phyloP scores from a whole-genome alignment of 768 basidiomycete species.

The Pisolithus orientalis region DNA sequence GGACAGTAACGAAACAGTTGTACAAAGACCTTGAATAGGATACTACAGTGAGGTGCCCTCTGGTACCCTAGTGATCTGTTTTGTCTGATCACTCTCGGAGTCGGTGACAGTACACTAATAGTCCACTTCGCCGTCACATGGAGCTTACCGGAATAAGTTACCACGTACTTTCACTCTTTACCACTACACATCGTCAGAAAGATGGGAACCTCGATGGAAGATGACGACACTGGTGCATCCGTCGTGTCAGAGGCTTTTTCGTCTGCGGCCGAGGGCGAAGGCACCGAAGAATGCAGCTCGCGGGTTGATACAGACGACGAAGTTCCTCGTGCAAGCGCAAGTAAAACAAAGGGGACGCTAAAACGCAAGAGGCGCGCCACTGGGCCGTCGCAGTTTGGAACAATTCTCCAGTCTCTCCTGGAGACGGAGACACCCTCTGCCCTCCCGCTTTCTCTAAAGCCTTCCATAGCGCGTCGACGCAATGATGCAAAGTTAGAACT shows the following conservation, averaged over 20 bases:
- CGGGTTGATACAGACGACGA: conserved; percentile 56
- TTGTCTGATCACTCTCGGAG: too few relatives aligned
- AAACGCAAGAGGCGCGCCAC: conserved; percentile 84
- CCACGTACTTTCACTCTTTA: too few relatives aligned
- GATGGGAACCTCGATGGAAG: background rate
- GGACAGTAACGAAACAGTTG: too few relatives aligned
- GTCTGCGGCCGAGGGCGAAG: conserved; percentile 7
- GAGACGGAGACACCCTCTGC: conserved; percentile 64
- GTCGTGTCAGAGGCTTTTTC: conserved; percentile 5
- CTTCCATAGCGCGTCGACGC: conserved; percentile 58
- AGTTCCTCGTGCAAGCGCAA: conserved; percentile 44
- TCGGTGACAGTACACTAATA: too few relatives aligned
- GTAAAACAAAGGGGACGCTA: conserved; percentile 72
- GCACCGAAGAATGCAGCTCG: conserved; percentile 20
- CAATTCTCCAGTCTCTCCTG: conserved; percentile 65
- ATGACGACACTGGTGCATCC: background rate
- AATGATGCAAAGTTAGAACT: conserved; percentile 73
- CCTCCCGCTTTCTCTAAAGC: conserved; percentile 73
- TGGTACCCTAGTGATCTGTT: too few relatives aligned
- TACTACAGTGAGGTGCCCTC: too few relatives aligned
- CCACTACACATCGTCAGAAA: too few relatives aligned
- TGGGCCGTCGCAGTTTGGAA: conserved; percentile 65
- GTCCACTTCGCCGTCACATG: too few relatives aligned
- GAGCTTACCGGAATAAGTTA: too few relatives aligned
- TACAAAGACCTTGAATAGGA: too few relatives aligned